Conservation (phyloP, 2,329 filamentous ascomycete species). For the Hypoxylon sp. region DNA sequence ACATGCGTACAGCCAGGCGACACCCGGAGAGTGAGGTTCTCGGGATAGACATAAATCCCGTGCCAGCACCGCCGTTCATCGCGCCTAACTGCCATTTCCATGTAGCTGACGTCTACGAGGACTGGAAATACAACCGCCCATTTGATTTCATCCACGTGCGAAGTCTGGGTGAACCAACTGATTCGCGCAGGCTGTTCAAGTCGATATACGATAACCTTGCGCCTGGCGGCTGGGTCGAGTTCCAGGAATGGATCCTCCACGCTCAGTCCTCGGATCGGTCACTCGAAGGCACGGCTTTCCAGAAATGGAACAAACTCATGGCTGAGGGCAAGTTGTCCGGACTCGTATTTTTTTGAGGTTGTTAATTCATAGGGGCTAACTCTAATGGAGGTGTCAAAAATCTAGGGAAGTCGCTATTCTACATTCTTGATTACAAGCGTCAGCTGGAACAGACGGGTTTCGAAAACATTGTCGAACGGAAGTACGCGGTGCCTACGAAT, state of each 20-base stretch:
- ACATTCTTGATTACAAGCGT: constrained; percentile 46
- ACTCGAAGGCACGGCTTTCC: constrained; percentile 51
- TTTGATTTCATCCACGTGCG: constrained; percentile 54
- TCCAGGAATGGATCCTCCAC: constrained; percentile 54
- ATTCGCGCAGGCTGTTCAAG: constrained; percentile 48
- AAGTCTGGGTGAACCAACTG: constrained; percentile 50
- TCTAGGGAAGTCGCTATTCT: constrained; percentile 52
- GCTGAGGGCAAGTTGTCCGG: constrained; percentile 40
- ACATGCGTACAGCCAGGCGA: constrained; percentile 30
- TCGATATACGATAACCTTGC: constrained; percentile 52
- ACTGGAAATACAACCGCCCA: constrained; percentile 47
- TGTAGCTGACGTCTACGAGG: constrained; percentile 48
- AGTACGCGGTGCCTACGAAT: constrained; percentile 50
- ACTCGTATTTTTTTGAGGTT: neutral
- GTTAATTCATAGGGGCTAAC: constrained; percentile 20
- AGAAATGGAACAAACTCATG: constrained; percentile 51
- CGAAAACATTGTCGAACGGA: constrained; percentile 47
- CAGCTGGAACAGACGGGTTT: constrained; percentile 47
- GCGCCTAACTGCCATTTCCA: constrained; percentile 51
- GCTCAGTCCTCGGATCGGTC: constrained; percentile 53
- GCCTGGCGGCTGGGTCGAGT: constrained; percentile 55
- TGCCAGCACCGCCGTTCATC: constrained; percentile 45
- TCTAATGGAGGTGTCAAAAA: constrained; percentile 43
- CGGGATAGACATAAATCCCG: constrained; percentile 52
- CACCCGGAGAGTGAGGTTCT: constrained; percentile 49